phyloP scores from a whole-genome alignment of 1,139 yeast species.

The Yamadazyma mexicana region DNA sequence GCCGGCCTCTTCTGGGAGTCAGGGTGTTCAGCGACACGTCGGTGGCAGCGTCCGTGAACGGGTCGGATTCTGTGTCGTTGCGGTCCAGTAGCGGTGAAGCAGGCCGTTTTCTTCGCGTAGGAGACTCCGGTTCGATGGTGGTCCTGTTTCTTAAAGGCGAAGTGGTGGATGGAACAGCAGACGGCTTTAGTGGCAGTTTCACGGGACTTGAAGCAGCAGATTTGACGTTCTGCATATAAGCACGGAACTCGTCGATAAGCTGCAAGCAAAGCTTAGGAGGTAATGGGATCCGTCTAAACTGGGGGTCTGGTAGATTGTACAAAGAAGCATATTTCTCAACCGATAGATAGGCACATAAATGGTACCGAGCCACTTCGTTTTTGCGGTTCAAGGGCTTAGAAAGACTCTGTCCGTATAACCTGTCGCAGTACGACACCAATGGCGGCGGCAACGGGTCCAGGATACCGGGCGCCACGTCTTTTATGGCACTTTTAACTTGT shows the following conservation, averaged over 20 bases:
- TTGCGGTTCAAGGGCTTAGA: constrained; percentile 47
- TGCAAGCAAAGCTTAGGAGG: constrained; percentile 48
- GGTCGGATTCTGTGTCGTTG: neutral
- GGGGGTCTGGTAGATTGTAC: constrained; percentile 48
- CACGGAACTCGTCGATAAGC: constrained; percentile 47
- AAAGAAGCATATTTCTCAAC: constrained; percentile 48
- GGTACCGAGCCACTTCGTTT: constrained; percentile 64
- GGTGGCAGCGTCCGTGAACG: neutral
- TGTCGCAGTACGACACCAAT: constrained; percentile 48
- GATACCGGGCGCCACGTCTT: constrained; percentile 52
- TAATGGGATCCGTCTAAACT: constrained; percentile 53
- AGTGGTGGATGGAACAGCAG: too few relatives aligned
- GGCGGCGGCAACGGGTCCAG: constrained; percentile 49
- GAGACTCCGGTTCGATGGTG: neutral
- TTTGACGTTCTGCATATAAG: constrained; percentile 25
- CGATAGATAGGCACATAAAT: constrained; percentile 63
- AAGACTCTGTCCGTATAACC: constrained; percentile 53
- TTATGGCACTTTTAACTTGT: constrained; percentile 34
- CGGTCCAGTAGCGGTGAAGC: too few relatives aligned
- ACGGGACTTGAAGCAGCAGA: constrained; percentile 35
- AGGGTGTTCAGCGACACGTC: neutral
- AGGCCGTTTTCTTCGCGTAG: neutral
- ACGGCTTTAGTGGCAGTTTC: neutral
- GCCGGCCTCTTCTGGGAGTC: constrained; percentile 7
- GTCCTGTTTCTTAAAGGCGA: constrained; percentile 16